Base-by-base conservation (phyloP, 495 filamentous ascomycete species). In the Stereocaulon alpinum region DNA sequence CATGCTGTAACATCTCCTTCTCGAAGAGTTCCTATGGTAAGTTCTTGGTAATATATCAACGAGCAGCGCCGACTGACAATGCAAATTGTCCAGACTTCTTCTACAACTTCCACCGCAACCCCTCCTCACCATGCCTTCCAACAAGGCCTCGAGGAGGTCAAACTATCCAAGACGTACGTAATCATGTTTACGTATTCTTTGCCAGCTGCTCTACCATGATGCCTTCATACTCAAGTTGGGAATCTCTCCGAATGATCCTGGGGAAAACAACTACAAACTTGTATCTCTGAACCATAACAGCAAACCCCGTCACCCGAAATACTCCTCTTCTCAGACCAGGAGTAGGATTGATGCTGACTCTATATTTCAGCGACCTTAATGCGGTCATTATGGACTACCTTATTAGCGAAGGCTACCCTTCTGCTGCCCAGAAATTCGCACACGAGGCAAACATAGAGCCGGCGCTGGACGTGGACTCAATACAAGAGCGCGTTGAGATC, bases 171-270 rank as follows among this genome's bases (percentile, higher is more conserved):
- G 73, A 87, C 83, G 93, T 97, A 85, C 76, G 88, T 57, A 44
- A 27, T 45, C 37, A 7, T 59, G 43, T 37, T 61, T 52, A 30
- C 45, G 47, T 59, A 47, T 48, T 55, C 24, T 49, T 53, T 24
- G 29, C 32, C 18, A 43, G 64, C 58, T 43, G 50, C 41, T 45
- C 49, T 60, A 60, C 27, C 24, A 92, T 93, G 90, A 96, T 96
- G 93, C 66, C 80, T 80, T 69, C 71, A 76, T 76, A 78, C 77
- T 84, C 84, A 92, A 92, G 92, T 92, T 97, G 93, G 93, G 94
- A 99, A 99, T 99, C 93, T 99, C 93, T 99, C 93, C 83, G 87
- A 98, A 87, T 78, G 70, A 71, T 61, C 69, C 74, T 97, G 93
- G 84, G 84, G 93, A 97, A 87, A 91, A 85, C 69, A 29, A 20